Evolutionary conservation across 768 basidiomycete species (phyloP).

Genomic region (Postia placenta): DNA sequence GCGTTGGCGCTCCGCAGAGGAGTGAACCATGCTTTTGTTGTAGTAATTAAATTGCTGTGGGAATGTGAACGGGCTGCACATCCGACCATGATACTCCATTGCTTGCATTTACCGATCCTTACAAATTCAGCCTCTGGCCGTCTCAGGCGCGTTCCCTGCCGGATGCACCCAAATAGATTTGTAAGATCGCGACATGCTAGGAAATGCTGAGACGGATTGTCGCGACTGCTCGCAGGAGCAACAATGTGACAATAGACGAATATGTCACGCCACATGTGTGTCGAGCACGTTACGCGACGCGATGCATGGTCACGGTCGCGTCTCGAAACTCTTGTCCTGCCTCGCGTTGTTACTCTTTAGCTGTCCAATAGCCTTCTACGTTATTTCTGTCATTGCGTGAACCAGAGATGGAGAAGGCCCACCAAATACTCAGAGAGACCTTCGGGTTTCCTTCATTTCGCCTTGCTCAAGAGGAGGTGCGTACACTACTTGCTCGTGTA

Average conservation of each 20-base stretch:
- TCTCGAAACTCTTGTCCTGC: neutral
- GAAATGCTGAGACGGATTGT: no score
- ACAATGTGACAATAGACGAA: no score
- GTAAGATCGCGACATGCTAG: no score
- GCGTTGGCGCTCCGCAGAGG: neutral
- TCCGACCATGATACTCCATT: no score
- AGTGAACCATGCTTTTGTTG: neutral
- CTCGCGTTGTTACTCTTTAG: neutral
- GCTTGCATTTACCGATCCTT: no score
- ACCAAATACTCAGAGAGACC: conserved; percentile 23
- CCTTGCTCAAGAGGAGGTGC: conserved; percentile 32
- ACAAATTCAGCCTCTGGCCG: no score
- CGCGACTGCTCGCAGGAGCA: no score
- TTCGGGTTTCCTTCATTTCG: conserved; percentile 33
- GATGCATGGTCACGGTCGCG: neutral
- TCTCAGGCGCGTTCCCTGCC: no score
- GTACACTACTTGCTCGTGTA: neutral
- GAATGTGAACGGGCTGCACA: no score
- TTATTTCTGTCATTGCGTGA: neutral
- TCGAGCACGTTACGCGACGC: neutral
- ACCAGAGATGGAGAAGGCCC: conserved; percentile 35
- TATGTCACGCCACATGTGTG: neutral
- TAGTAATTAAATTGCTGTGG: neutral
- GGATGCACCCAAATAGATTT: no score
- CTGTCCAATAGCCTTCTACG: neutral